phyloP scores from a whole-genome alignment of 2,329 filamentous ascomycete species.

The Stagonosporopsis cucurbitacearum region DNA sequence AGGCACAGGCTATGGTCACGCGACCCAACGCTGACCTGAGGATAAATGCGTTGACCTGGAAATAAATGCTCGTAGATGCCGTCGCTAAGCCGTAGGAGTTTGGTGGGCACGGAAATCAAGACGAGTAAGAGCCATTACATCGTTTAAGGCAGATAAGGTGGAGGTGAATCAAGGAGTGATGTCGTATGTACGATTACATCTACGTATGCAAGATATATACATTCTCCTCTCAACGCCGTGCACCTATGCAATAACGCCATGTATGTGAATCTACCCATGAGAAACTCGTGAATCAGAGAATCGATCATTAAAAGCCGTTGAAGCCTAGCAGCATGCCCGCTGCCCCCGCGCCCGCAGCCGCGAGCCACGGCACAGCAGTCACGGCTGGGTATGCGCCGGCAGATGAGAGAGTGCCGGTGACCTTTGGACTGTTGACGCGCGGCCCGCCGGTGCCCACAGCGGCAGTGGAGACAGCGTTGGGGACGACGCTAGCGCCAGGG shows the following conservation, averaged over 20 bases:
- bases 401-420: slow-evolving; percentile 23
- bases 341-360: slow-evolving; percentile 39
- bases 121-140: no score
- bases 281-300: background rate
- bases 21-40: no score
- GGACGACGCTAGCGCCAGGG: slow-evolving; percentile 60
- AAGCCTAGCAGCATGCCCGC: slow-evolving; percentile 43
- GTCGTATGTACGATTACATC: background rate
- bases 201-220: background rate
- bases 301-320: slow-evolving; percentile 34
- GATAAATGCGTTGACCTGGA: no score
- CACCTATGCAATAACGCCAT: background rate
- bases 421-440: slow-evolving; percentile 44
- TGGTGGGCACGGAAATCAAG: no score
- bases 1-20: no score
- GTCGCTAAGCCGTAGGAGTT: no score
- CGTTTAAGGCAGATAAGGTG: background rate
- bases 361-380: slow-evolving; percentile 40
- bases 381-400: slow-evolving; percentile 31
- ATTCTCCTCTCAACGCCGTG: no score
- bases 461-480: slow-evolving; percentile 58
- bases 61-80: no score
- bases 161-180: background rate
- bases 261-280: background rate
- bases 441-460: slow-evolving; percentile 54